Conservation (phyloP, 148 eudicot species). For the Agrostemma githago region DNA sequence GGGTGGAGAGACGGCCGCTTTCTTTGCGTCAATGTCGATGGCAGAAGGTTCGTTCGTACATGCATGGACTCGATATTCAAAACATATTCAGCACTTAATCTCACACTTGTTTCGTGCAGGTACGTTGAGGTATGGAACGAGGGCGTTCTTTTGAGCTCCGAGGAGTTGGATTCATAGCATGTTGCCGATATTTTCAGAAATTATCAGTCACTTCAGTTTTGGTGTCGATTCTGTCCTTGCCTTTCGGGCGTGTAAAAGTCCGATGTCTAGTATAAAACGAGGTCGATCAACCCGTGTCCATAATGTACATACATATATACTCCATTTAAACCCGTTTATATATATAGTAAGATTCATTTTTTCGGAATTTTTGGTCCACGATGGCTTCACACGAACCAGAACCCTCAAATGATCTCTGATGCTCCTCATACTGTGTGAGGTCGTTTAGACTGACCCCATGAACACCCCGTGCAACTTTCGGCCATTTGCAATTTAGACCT, state of each 20-base stretch:
- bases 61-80: too few species aligned
- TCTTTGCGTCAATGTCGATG: slow-evolving; percentile 65
- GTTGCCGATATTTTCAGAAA: neutral
- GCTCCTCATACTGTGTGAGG: too few species aligned
- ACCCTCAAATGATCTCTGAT: too few species aligned
- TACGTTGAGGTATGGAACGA: slow-evolving; percentile 70
- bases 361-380: too few species aligned
- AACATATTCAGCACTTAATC: neutral
- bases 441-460: too few species aligned
- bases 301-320: slow-evolving; percentile 2
- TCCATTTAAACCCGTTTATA: too few species aligned
- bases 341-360: too few species aligned
- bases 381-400: too few species aligned
- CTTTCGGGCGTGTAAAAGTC: neutral
- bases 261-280: neutral
- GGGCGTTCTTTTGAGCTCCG: slow-evolving; percentile 54
- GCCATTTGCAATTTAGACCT: too few species aligned
- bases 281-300: neutral
- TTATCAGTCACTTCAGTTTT: slow-evolving; percentile 3
- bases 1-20: slow-evolving; percentile 94
- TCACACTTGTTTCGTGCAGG: slow-evolving; percentile 30
- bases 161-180: slow-evolving; percentile 44
- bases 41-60: slow-evolving; percentile 59
- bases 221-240: neutral
- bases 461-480: too few species aligned